These are phyloP conservation scores for Papiliotrema laurentii DNA, from an alignment of 1,284 basidiomycete species.

Conservation along the genomic window DNA sequence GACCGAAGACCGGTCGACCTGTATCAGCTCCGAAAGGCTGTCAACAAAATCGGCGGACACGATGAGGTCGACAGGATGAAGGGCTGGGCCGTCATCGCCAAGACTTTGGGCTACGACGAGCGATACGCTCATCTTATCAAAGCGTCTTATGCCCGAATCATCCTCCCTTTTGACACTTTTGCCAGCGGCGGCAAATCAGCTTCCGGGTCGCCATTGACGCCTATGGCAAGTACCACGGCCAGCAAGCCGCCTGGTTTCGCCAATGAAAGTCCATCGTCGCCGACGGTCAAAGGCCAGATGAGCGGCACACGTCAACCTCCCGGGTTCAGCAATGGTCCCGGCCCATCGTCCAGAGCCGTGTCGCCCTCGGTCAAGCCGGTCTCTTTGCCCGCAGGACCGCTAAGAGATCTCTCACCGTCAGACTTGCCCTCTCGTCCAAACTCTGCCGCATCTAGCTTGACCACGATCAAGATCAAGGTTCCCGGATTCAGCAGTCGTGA, in stretches of 20 bases:
- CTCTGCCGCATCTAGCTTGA: conserved; percentile 8
- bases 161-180: conserved; percentile 91
- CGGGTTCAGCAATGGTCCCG: neutral
- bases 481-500: conserved; percentile 33
- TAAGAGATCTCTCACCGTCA: neutral
- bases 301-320: conserved; percentile 6
- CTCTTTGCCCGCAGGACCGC: neutral
- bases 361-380: conserved; percentile 1
- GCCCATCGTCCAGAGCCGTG: neutral
- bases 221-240: conserved; percentile 15
- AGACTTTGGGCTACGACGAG: conserved; percentile 64
- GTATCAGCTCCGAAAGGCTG: conserved; percentile 87
- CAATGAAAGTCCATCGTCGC: conserved; percentile 17
- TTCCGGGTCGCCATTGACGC: conserved; percentile 31
- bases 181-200: conserved; percentile 63
- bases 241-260: conserved; percentile 19
- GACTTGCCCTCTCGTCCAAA: neutral
- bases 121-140: conserved; percentile 54
- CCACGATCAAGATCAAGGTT: conserved; percentile 28
- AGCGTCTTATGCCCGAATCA: conserved; percentile 83
- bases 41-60: conserved; percentile 80
- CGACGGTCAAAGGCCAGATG: conserved; percentile 17
- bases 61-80: conserved; percentile 67
- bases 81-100: conserved; percentile 81
- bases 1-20: conserved; percentile 88